phyloP scores from a whole-genome alignment of 257 asterid species.

The Forsythia suspensa region DNA sequence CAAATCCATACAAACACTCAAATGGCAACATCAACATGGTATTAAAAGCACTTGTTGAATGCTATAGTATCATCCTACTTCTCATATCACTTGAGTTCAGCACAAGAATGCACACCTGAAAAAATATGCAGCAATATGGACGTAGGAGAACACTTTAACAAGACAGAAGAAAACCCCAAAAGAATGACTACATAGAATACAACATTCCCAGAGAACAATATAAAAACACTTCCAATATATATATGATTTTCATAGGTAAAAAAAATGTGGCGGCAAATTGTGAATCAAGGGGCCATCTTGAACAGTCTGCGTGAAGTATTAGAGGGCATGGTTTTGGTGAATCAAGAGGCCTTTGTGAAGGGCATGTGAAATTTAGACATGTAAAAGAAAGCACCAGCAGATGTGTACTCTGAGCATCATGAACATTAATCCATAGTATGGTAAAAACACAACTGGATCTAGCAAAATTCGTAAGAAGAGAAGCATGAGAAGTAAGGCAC shows the following conservation, averaged over 20 bases:
- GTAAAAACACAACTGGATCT: constrained; percentile 5
- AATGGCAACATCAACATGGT: constrained; percentile 4
- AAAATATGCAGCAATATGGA: not conserved
- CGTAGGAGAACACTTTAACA: not conserved
- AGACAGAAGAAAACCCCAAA: not conserved
- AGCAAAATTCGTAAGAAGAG: constrained; percentile 6
- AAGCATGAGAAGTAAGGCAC: constrained; percentile 14
- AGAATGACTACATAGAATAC: not conserved
- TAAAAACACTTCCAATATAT: not conserved
- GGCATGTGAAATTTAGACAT: not conserved
- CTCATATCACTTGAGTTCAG: not conserved
- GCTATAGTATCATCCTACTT: not conserved
- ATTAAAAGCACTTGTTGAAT: constrained; percentile 8
- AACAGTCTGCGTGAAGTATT: not conserved
- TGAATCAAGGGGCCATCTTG: not conserved
- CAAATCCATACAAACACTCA: not conserved
- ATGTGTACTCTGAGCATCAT: not conserved
- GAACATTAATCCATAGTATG: constrained; percentile 4
- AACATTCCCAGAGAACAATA: not conserved
- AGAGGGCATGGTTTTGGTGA: not conserved
- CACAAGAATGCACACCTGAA: not conserved
- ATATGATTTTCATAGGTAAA: not conserved
- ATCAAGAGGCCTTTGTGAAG: not conserved
- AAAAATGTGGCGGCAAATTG: not conserved
- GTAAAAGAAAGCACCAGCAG: not conserved